Conservation (phyloP, 83 land plant genomes). For the Picea abies region DNA sequence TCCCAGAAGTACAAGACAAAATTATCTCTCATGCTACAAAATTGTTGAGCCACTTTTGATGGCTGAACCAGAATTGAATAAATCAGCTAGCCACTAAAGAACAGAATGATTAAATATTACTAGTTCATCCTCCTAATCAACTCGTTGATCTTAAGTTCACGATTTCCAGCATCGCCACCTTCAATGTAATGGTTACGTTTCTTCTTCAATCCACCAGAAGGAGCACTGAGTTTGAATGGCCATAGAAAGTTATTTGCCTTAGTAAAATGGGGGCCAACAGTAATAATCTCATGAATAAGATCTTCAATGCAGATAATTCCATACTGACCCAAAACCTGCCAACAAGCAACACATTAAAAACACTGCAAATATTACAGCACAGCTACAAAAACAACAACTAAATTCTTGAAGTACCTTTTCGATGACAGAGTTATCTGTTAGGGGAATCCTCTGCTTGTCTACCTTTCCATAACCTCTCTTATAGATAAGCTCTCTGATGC, state of each 20-base stretch:
- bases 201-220: slow-evolving; percentile 82
- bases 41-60: too few species aligned
- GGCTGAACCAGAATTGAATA: too few species aligned
- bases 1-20: too few species aligned
- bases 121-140: slow-evolving; percentile 83
- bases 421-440: slow-evolving; percentile 46
- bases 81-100: too few species aligned
- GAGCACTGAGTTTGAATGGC: slow-evolving; percentile 87
- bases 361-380: neutral
- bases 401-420: slow-evolving; percentile 32
- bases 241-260: slow-evolving; percentile 73
- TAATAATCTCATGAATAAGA: slow-evolving; percentile 9
- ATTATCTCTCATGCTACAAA: too few species aligned
- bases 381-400: neutral
- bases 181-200: slow-evolving; percentile 71
- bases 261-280: slow-evolving; percentile 89
- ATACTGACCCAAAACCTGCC: neutral
- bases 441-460: neutral
- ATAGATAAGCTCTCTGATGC: too few species aligned
- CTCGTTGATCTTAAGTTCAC: slow-evolving; percentile 62
- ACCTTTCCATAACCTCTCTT: too few species aligned
- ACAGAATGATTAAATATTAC: neutral
- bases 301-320: too few species aligned
- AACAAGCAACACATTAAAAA: neutral
- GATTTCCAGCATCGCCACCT: slow-evolving; percentile 83